Percentiles rank a stretch among this genome's conserved stretches.
Conservation (phyloP, 345 rosid genomes). For the Populus pruinosa region DNA sequence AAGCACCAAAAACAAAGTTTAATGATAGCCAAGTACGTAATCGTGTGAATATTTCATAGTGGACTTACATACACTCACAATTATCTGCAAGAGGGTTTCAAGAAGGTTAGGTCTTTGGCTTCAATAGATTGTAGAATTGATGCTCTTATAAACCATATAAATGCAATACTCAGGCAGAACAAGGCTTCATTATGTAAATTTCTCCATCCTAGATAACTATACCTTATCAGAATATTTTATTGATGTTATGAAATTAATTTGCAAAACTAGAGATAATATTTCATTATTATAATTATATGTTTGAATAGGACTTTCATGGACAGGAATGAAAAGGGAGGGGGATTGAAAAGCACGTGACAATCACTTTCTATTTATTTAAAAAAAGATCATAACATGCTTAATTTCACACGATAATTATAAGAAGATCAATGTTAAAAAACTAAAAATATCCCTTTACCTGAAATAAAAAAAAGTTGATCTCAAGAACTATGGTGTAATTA, state of each 20-base stretch:
- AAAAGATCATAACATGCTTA: rapidly evolving
- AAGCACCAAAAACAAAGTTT: background rate
- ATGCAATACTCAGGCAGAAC: background rate
- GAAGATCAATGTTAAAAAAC: rapidly evolving
- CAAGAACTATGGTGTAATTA: rapidly evolving
- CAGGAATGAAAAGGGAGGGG: no score
- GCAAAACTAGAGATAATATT: no score
- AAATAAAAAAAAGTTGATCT: no score
- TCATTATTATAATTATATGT: no score
- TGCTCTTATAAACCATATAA: background rate
- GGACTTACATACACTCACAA: background rate
- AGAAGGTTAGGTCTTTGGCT: background rate
- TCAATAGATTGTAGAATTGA: background rate
- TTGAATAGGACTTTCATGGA: no score
- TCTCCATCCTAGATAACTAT: background rate
- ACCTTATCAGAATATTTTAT: background rate
- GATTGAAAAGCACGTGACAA: rapidly evolving
- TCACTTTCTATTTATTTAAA: no score
- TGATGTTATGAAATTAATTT: background rate
- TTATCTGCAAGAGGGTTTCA: background rate
- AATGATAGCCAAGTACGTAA: background rate
- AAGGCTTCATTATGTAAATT: background rate
- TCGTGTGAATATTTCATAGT: background rate
- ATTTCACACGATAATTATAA: no score
- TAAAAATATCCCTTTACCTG: no score